These are phyloP conservation scores for Triticum aestivum DNA, from an alignment of 176 grass and related monocot genomes.

Conservation along the genomic window DNA sequence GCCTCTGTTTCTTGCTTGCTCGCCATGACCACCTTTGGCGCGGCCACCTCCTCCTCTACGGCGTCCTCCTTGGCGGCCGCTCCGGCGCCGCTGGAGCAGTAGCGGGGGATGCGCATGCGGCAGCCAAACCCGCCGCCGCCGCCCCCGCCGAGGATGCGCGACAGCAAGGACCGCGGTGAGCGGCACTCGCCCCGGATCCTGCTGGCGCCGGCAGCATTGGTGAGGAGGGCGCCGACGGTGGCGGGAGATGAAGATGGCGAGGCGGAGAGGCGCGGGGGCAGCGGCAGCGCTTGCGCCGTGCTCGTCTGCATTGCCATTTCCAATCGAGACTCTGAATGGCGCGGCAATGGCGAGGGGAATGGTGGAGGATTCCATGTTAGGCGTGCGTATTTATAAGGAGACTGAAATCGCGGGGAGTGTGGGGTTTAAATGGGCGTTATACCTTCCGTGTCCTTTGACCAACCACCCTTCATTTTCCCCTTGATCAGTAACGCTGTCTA, in stretches of 20 bases:
- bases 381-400: not conserved
- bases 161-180: conserved; percentile 42
- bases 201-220: not conserved
- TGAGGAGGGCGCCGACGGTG: not conserved
- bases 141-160: conserved; percentile 41
- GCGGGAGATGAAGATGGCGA: not conserved
- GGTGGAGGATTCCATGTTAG: not conserved
- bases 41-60: not conserved
- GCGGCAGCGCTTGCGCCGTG: not conserved
- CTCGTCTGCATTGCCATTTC: conserved; percentile 16
- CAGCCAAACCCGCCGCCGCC: conserved; percentile 29
- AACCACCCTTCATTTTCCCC: not conserved
- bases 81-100: conserved; percentile 20
- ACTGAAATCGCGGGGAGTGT: not conserved
- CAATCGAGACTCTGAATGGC: not conserved
- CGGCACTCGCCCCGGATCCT: not conserved
- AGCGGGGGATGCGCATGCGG: conserved; percentile 34
- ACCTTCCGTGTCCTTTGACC: not conserved
- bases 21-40: not conserved
- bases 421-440: not conserved
- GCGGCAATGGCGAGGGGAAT: not conserved
- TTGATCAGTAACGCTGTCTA: not conserved
- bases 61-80: conserved; percentile 6
- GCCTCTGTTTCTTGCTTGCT: not conserved
- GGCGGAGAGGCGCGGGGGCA: not conserved